phyloP scores from a whole-genome alignment of 495 filamentous ascomycete species.

The Penicillium cataractarum region DNA sequence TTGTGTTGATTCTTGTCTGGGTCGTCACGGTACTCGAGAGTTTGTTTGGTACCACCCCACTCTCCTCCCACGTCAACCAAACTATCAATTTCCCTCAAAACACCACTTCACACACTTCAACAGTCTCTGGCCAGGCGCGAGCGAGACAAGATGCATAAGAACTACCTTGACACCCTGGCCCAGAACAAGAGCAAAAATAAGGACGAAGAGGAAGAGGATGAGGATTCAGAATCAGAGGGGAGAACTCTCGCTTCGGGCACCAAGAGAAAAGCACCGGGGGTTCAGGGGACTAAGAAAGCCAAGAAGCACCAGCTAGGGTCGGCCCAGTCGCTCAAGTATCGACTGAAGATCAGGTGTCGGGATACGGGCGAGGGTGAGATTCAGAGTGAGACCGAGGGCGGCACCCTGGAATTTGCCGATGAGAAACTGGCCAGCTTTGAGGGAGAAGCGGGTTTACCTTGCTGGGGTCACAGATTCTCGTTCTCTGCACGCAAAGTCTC shows the following conservation, averaged over 20 bases:
- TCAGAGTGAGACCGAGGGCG: background rate
- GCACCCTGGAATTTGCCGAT: background rate
- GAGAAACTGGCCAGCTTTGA: background rate
- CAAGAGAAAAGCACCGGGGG: background rate
- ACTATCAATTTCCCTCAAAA: too few relatives aligned
- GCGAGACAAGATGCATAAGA: too few relatives aligned
- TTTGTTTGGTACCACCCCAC: too few relatives aligned
- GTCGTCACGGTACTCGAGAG: too few relatives aligned
- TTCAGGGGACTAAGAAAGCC: background rate
- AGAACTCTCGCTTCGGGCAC: background rate
- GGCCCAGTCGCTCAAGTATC: background rate
- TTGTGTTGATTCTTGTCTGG: too few relatives aligned
- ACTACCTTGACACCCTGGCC: too few relatives aligned
- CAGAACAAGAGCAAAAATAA: too few relatives aligned
- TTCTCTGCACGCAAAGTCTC: background rate
- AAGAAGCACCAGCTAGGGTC: background rate
- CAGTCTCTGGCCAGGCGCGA: too few relatives aligned
- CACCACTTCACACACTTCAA: too few relatives aligned
- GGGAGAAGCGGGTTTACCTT: background rate
- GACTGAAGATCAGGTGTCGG: background rate
- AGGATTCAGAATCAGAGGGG: background rate
- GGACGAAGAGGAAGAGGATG: background rate
- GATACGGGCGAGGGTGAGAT: background rate
- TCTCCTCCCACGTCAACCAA: too few relatives aligned
- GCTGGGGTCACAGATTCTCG: background rate